Evolutionary conservation across 352 stramenopile genomes (phyloP), one percentile per base, ranked within the genome.

Genomic region (Phytopythium vexans): DNA sequence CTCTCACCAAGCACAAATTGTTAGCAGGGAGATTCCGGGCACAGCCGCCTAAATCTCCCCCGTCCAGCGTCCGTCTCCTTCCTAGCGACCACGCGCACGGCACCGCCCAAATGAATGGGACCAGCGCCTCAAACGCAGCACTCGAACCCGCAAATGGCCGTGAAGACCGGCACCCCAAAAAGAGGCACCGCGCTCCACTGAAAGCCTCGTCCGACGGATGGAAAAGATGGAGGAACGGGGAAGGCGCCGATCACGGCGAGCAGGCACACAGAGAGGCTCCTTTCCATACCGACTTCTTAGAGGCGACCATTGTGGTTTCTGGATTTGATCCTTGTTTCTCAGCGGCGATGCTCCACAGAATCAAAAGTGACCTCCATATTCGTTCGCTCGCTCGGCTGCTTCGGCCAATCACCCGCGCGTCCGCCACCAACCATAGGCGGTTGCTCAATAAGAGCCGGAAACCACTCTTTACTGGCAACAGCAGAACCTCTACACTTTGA

Each of bases 281-380:
- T 54, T 68, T 66, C 76, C 82, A 79, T 90, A 94, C 83, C 83
- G 83, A 89, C 83, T 94, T 94, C 78, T 94, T 94, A 81, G 83
- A 89, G 77, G 83, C 77, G 81, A 94, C 83, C 83, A 94, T 94
- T 74, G 80, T 88, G 59, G 56, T 61, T 27, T 27, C 21, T 58
- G 58, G 68, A 39, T 60, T 62, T 62, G 57, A 66, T 82, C 85
- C 72, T 68, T 83, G 82, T 74, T 89, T 89, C 77, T 85, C 74
- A 85, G 76, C 77, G 60, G 52, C 62, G 55, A 62, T 62, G 78
- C 76, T 88, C 79, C 77, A 86, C 79, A 73, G 70, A 82, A 83
- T 69, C 60, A 70, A 65, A 64, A 64, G 38, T 67, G 59, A 64
- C 39, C 39, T 12, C 39, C 12, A 43, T 43, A 27, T 27, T 27